These are phyloP conservation scores for Penicillium nucicola DNA, from an alignment of 495 filamentous ascomycete genomes.

Conservation along the genomic window DNA sequence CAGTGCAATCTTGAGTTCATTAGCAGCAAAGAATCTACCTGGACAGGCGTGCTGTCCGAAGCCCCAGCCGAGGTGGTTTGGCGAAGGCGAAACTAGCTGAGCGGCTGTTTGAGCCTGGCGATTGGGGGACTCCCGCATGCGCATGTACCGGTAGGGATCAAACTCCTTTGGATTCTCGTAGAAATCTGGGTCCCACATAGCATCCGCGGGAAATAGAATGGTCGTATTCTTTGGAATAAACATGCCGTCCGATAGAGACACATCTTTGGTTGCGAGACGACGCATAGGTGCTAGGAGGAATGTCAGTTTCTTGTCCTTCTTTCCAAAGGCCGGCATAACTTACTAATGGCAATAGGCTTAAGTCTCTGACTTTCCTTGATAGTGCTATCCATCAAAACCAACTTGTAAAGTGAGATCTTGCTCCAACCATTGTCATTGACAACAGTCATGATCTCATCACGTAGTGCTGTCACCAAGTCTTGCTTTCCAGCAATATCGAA, in stretches of 20 bases:
- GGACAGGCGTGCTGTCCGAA: conserved; percentile 49
- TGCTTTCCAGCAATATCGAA: conserved; percentile 19
- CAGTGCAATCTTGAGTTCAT: conserved; percentile 35
- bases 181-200: conserved; percentile 28
- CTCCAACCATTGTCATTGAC: conserved; percentile 27
- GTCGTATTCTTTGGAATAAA: conserved; percentile 16
- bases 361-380: conserved; percentile 29
- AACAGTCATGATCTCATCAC: conserved; percentile 21
- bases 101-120: conserved; percentile 19
- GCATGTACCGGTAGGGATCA: conserved; percentile 38
- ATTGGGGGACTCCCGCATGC: conserved; percentile 18
- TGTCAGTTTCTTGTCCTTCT: not conserved
- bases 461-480: conserved; percentile 9
- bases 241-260: conserved; percentile 20
- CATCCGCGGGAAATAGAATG: conserved; percentile 24
- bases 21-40: conserved; percentile 45
- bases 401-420: conserved; percentile 36
- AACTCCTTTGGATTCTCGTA: conserved; percentile 37
- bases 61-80: conserved; percentile 40
- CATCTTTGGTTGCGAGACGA: conserved; percentile 25
- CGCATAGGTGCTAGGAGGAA: conserved; percentile 29
- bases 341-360: conserved; percentile 26
- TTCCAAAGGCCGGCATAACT: not conserved
- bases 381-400: conserved; percentile 39
- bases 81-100: conserved; percentile 35